Conservation (phyloP, 2,329 filamentous ascomycete genomes). For the Pseudogymnoascus sp. region DNA sequence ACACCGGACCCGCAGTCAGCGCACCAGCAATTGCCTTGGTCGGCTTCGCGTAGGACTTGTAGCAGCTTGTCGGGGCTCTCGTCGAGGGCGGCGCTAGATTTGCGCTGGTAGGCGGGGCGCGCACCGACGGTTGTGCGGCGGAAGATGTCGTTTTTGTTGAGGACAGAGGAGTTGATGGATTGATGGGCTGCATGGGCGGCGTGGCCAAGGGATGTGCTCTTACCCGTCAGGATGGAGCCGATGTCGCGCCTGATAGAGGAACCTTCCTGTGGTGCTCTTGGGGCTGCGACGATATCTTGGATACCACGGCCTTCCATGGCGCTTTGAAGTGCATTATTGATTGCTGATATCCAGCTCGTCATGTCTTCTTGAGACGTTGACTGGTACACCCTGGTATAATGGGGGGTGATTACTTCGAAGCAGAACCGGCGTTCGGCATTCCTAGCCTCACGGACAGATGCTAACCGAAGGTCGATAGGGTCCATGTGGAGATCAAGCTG, state of each 20-base stretch:
- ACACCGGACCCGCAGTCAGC: conserved; percentile 86
- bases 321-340: conserved; percentile 95
- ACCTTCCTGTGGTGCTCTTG: conserved; percentile 33
- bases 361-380: conserved; percentile 97
- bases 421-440: conserved; percentile 93
- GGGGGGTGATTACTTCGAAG: conserved; percentile 96
- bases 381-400: conserved; percentile 93
- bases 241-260: conserved; percentile 71
- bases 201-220: conserved; percentile 62
- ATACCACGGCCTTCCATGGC: conserved; percentile 76
- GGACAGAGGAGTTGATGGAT: conserved; percentile 42
- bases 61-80: conserved; percentile 80
- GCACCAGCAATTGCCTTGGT: conserved; percentile 88
- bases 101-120: conserved; percentile 60
- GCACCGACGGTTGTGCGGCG: conserved; percentile 89
- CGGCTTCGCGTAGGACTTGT: conserved; percentile 77
- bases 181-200: conserved; percentile 20
- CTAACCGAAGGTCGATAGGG: conserved; percentile 92
- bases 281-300: conserved; percentile 41
- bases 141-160: conserved; percentile 50
- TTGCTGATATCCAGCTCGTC: conserved; percentile 90
- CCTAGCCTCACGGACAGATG: conserved; percentile 89
- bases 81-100: conserved; percentile 64
- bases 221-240: conserved; percentile 85
- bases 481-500: conserved; percentile 95